Base-by-base conservation (phyloP, 2,329 filamentous ascomycete species). In the Pseudomassariella vexata region DNA sequence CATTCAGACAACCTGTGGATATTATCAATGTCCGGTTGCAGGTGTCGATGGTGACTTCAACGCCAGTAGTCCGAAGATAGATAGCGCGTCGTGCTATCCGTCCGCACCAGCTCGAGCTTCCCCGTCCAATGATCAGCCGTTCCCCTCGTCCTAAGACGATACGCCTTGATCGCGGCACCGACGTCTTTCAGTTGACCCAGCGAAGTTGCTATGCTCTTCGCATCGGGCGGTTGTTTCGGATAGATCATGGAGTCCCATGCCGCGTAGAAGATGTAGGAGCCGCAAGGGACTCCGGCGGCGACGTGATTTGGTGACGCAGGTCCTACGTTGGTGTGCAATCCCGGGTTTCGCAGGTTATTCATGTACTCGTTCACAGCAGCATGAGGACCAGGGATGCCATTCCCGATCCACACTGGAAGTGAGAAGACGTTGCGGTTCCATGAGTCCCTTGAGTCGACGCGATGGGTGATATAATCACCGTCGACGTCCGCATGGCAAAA, bases 191-290 rank as follows among this genome's bases (percentile, higher is more conserved):
- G 43, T 10, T 35, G 37, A 8, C 22, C 30, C 3, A 24, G 5
- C 8, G 35, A 29, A 19, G 27, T 40, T 5, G 22, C 34, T 36
- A n/a, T 35, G 32, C n/a, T n/a, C n/a, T 8, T 36, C 39, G n/a
- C 36, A 28, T 16, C 36, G 34, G 16, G 19, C 5, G 47, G 38
- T 11, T 34, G 38, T 14, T 33, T 43, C 2, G 65, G 63, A 39
- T 63, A 52, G 3, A 72, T 37, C 32, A 72, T 66, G 5, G 58
- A 59, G 36, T 65, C 61, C 73, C 73, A 78, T 0, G 73, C 72
- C 2, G 58, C 61, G 18, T 65, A 56, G 41, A 68, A 76, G 23
- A 78, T 49, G 34, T 61, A 63, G 1, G 58, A 53, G 0, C 57
- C 53, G 1, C 48, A 28, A 5, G 72, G 72, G 5, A 66, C 69